A percentile compares a stretch with the other conserved stretches of the same genome.
phyloP scores from a whole-genome alignment of 495 filamentous ascomycete species.

The Pyronema domesticum region DNA sequence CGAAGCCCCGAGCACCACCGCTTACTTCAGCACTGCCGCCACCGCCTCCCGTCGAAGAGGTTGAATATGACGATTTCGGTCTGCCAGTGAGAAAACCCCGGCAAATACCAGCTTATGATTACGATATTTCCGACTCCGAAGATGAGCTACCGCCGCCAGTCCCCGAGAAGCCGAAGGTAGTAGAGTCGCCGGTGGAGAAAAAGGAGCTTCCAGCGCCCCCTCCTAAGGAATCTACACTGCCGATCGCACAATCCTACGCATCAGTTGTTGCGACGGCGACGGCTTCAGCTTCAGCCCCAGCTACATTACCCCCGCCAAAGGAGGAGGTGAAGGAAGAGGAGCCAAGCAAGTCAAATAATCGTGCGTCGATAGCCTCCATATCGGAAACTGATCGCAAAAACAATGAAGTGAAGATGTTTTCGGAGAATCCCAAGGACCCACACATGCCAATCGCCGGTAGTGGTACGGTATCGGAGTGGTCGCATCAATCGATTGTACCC shows the following conservation, averaged over 20 bases:
- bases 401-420: constrained; percentile 24
- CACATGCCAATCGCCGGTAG: constrained; percentile 8
- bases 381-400: constrained; percentile 16
- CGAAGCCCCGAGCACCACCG: background rate
- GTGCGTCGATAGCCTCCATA: constrained; percentile 2
- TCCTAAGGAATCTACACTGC: no score
- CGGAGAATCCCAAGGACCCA: constrained; percentile 18
- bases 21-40: background rate
- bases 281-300: no score
- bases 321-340: background rate
- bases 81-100: constrained; percentile 10
- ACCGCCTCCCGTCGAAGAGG: constrained; percentile 5
- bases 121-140: background rate
- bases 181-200: background rate
- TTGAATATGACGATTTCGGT: constrained; percentile 23
- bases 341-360: background rate
- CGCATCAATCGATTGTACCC: constrained; percentile 61
- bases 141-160: background rate
- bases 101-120: background rate
- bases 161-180: background rate
- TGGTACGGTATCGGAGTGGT: constrained; percentile 56
- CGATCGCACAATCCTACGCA: no score
- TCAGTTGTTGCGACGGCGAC: no score
- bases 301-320: background rate
- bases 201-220: background rate